Percentiles rank a stretch among this genome's conserved stretches.
Evolutionary conservation across 331 rosid genomes (phyloP).

Genomic region (Malus hybrid): DNA sequence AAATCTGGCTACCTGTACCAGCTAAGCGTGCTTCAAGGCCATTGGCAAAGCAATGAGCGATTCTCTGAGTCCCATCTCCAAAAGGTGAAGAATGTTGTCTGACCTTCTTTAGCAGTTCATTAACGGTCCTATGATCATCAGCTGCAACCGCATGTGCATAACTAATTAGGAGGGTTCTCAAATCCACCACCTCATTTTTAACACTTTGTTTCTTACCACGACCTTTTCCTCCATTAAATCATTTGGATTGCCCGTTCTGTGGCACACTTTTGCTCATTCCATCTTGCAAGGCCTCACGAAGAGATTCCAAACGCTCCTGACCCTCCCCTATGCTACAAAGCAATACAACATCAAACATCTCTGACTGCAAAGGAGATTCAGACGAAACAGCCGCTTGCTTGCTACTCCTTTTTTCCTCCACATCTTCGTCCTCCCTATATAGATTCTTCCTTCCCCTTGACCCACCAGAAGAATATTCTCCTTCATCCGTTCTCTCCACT

Average conservation of each 20-base stretch:
- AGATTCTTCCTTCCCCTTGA: conserved; percentile 59
- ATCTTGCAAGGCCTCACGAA: conserved; percentile 52
- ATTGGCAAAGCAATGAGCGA: conserved; percentile 69
- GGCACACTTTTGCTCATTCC: conserved; percentile 17
- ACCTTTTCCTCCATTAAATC: conserved; percentile 33
- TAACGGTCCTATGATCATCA: conserved; percentile 50
- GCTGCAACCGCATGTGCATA: conserved; percentile 90
- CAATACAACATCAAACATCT: conserved; percentile 53
- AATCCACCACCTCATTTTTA: conserved; percentile 60
- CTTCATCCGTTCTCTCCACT: conserved; percentile 38
- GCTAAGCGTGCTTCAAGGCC: conserved; percentile 91
- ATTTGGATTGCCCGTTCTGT: conserved; percentile 39
- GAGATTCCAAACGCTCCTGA: conserved; percentile 27
- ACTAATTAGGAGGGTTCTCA: conserved; percentile 60
- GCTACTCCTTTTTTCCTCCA: conserved; percentile 59
- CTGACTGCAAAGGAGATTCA: conserved; percentile 57
- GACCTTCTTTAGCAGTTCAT: conserved; percentile 54
- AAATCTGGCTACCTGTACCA: conserved; percentile 84
- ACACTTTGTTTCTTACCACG: conserved; percentile 49
- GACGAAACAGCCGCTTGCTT: conserved; percentile 63
- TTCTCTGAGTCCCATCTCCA: conserved; percentile 77
- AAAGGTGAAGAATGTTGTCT: conserved; percentile 52
- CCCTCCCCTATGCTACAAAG: conserved; percentile 60
- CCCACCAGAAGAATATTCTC: conserved; percentile 13
- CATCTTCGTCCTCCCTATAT: conserved; percentile 36